Evolutionary conservation across 345 rosid species (phyloP).

Genomic region (Eutrema yunnanense): DNA sequence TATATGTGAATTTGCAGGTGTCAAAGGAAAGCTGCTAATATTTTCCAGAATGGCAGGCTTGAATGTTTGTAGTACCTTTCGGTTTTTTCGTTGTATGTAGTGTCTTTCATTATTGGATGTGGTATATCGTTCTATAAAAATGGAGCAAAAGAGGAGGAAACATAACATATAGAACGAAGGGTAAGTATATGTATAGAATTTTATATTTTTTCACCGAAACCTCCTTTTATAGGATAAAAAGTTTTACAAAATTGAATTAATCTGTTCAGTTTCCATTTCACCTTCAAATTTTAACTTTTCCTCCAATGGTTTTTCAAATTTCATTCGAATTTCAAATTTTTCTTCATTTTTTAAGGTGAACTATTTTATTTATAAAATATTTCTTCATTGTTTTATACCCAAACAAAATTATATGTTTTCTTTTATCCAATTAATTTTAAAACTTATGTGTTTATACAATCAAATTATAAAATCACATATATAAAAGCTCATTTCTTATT

Average conservation of each 20-base stretch:
- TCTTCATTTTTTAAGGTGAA: no score
- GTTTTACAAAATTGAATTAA: not conserved
- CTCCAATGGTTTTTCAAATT: no score
- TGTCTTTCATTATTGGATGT: not conserved
- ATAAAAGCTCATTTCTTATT: no score
- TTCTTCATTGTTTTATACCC: no score
- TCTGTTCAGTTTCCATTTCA: not conserved
- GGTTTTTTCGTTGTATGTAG: conserved; percentile 1
- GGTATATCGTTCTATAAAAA: not conserved
- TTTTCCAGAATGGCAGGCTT: conserved; percentile 12
- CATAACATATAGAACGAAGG: not conserved
- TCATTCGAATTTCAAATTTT: no score
- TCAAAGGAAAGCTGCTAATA: not conserved
- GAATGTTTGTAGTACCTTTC: not conserved
- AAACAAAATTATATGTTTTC: no score
- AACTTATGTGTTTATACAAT: no score
- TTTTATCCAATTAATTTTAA: no score
- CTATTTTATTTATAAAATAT: no score
- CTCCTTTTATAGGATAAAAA: not conserved
- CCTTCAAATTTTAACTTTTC: no score
- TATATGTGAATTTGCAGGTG: conserved; percentile 16
- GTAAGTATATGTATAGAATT: not conserved
- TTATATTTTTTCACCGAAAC: not conserved
- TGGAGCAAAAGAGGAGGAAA: not conserved
- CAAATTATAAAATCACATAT: no score